phyloP scores from a whole-genome alignment of 1,284 basidiomycete species.

The Ustilago loliicola region DNA sequence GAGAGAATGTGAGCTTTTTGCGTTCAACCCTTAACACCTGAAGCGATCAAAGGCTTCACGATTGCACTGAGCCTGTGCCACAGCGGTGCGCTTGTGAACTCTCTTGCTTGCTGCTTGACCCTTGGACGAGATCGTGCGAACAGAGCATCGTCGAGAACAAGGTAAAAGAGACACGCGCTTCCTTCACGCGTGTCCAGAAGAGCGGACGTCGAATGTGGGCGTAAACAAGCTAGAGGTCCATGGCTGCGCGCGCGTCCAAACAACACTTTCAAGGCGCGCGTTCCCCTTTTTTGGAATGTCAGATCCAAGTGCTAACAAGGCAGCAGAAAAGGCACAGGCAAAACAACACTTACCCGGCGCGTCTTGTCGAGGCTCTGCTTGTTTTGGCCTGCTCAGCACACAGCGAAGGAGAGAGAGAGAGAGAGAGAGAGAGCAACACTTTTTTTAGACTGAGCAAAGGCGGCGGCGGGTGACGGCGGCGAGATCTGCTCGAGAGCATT shows the following conservation, averaged over 20 bases:
- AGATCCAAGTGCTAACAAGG: not conserved
- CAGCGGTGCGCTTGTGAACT: too few species aligned
- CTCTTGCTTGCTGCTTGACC: not conserved
- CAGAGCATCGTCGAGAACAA: slow-evolving; percentile 12
- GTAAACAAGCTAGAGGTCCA: slow-evolving; percentile 21
- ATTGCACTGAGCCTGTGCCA: too few species aligned
- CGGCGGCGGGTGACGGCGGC: not conserved
- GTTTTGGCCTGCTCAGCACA: slow-evolving; percentile 19
- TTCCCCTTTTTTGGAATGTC: not conserved
- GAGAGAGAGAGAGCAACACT: slow-evolving; percentile 30
- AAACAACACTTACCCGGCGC: slow-evolving; percentile 10
- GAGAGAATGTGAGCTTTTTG: too few species aligned
- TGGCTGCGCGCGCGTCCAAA: slow-evolving; percentile 1
- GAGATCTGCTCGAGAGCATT: not conserved
- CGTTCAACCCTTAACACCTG: too few species aligned
- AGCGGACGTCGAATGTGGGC: not conserved
- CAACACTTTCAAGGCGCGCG: not conserved
- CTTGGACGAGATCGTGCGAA: slow-evolving; percentile 10
- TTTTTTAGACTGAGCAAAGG: slow-evolving; percentile 4
- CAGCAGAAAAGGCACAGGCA: not conserved
- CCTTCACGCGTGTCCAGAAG: too few species aligned
- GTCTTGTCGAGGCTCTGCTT: slow-evolving; percentile 7
- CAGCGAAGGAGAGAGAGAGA: not conserved
- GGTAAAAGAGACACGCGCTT: slow-evolving; percentile 10
- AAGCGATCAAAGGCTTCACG: too few species aligned